phyloP scores from a whole-genome alignment of 805 yeast species.

The Scheffersomyces coipomensis region DNA sequence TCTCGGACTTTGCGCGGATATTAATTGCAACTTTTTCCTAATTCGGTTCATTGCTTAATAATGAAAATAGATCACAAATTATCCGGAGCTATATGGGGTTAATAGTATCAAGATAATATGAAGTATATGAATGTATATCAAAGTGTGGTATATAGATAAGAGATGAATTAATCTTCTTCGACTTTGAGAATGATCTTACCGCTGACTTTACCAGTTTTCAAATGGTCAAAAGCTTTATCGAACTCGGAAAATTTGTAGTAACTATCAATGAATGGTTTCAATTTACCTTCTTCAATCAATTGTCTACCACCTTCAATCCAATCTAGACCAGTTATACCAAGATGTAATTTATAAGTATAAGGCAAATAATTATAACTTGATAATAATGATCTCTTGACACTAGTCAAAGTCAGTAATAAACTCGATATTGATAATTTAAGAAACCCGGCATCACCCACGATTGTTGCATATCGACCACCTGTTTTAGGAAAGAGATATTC shows the following conservation, averaged over 20 bases:
- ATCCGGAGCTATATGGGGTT: too few relatives aligned
- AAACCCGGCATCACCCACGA: constrained; percentile 53
- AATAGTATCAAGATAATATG: too few relatives aligned
- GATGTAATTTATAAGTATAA: background rate
- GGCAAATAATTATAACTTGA: background rate
- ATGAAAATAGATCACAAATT: too few relatives aligned
- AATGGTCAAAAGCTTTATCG: constrained; percentile 48
- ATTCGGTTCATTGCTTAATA: too few relatives aligned
- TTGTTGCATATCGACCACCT: constrained; percentile 50
- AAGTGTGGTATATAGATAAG: too few relatives aligned
- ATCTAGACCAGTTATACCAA: background rate
- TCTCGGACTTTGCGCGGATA: too few relatives aligned
- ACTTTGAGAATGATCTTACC: constrained; percentile 65
- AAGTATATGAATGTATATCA: too few relatives aligned
- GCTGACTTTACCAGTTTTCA: constrained; percentile 48
- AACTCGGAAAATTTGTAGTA: constrained; percentile 48
- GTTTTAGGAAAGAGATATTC: constrained; percentile 35
- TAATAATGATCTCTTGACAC: background rate
- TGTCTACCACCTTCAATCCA: constrained; percentile 27
- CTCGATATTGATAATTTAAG: background rate
- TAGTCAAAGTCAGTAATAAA: background rate
- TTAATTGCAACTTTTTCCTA: too few relatives aligned
- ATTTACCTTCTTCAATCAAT: constrained; percentile 43
- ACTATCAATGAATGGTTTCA: constrained; percentile 53
- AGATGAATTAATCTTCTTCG: constrained; percentile 3